These are phyloP conservation scores for Verticillium klebahnii DNA, from an alignment of 2,329 filamentous ascomycete species.

Conservation along the genomic window DNA sequence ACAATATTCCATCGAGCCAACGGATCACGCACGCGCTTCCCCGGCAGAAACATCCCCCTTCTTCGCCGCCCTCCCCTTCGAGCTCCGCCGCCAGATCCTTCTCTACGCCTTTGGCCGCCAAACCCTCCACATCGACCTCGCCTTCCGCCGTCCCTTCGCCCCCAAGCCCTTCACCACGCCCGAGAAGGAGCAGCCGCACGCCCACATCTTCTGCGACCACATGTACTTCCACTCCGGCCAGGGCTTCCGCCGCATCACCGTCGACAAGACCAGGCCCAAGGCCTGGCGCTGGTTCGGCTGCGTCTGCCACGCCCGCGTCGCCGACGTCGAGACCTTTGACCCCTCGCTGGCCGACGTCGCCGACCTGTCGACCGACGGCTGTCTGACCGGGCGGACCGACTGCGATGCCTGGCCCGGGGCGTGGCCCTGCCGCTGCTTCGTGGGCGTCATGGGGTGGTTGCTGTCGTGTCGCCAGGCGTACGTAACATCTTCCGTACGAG, in stretches of 20 bases:
- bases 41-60: not conserved
- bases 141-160: constrained; percentile 13
- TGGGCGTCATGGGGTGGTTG: constrained; percentile 25
- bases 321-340: not conserved
- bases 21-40: too few species aligned
- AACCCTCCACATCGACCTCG: constrained; percentile 18
- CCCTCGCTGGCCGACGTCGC: not conserved
- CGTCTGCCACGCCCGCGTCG: constrained; percentile 16
- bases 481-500: not conserved
- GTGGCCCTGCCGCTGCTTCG: constrained; percentile 13
- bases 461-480: constrained; percentile 21
- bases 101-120: constrained; percentile 15
- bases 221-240: not conserved
- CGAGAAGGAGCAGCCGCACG: not conserved
- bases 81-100: constrained; percentile 20
- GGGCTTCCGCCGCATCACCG: not conserved
- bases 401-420: constrained; percentile 11
- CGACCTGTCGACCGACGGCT: not conserved
- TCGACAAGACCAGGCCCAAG: constrained; percentile 3
- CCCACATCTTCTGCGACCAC: not conserved
- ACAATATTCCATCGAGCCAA: not conserved
- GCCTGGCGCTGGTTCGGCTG: constrained; percentile 20
- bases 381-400: not conserved
- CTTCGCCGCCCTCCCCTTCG: constrained; percentile 15
- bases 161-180: not conserved